A percentile compares a stretch with the other conserved stretches of the same genome.
Evolutionary conservation across 2,329 filamentous ascomycete species (phyloP).

Genomic region (Mycosphaerella sp.): DNA sequence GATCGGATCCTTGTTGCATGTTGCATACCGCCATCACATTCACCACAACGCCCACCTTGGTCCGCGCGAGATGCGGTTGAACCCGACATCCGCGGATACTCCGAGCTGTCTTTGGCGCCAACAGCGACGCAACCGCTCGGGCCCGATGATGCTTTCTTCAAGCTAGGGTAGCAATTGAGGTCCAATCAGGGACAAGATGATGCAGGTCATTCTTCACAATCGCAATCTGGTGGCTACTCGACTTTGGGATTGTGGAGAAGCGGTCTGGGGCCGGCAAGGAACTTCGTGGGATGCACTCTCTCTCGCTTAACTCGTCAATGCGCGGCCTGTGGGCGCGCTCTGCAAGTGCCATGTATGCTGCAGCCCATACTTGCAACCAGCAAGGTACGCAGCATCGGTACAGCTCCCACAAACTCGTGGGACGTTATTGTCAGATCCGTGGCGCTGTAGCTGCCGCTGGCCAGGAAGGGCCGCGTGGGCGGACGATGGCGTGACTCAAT

Average conservation of each 20-base stretch:
- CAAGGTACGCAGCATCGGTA: background rate
- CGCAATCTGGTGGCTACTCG: background rate
- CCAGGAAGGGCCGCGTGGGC: background rate
- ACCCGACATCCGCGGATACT: conserved; percentile 4
- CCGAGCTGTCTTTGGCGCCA: background rate
- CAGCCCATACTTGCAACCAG: background rate
- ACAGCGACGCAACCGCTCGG: background rate
- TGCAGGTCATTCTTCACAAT: background rate
- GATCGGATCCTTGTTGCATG: background rate
- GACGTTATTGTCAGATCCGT: background rate
- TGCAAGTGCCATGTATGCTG: no score
- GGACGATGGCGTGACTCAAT: background rate
- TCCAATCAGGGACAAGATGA: background rate
- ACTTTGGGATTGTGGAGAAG: conserved; percentile 1
- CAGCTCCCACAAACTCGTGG: background rate
- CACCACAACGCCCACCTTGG: background rate
- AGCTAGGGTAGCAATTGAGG: background rate
- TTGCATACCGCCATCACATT: background rate
- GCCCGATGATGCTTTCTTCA: background rate
- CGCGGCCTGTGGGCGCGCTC: background rate
- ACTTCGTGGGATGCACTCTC: conserved; percentile 2
- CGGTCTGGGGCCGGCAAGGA: background rate
- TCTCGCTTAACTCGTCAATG: conserved; percentile 1
- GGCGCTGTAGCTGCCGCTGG: background rate
- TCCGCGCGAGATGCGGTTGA: background rate